These are phyloP conservation scores for Chytriomyces confervae DNA, from an alignment of 192 early-diverging fungal species.

Conservation along the genomic window DNA sequence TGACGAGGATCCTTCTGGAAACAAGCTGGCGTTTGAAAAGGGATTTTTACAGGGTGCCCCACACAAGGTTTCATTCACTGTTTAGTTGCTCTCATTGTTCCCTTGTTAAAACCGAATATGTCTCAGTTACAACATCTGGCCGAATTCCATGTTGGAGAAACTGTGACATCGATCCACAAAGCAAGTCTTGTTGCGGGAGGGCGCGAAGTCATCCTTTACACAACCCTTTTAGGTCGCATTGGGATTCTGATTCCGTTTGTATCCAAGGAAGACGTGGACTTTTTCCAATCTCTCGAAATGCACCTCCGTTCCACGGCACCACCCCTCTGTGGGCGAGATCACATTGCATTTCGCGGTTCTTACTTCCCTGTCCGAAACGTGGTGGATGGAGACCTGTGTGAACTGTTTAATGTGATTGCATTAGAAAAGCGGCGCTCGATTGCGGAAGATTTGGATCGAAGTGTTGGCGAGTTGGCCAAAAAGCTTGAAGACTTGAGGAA, in stretches of 20 bases:
- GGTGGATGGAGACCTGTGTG: constrained; percentile 93
- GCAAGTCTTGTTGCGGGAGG: constrained; percentile 82
- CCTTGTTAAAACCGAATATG: neutral
- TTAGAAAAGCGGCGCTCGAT: constrained; percentile 76
- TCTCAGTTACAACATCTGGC: constrained; percentile 66
- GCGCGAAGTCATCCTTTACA: constrained; percentile 87
- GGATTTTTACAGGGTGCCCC: constrained; percentile 83
- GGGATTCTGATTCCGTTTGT: constrained; percentile 86
- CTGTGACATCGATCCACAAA: constrained; percentile 79
- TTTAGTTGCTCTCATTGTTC: neutral
- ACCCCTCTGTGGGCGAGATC: constrained; percentile 85
- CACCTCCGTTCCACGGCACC: constrained; percentile 78
- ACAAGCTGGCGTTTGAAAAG: constrained; percentile 80
- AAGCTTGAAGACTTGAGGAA: constrained; percentile 89
- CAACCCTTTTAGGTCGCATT: constrained; percentile 83
- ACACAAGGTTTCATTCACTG: constrained; percentile 70
- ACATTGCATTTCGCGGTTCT: constrained; percentile 80
- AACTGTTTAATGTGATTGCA: constrained; percentile 78
- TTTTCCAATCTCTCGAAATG: constrained; percentile 91
- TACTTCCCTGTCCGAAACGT: constrained; percentile 75
- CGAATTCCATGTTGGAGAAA: constrained; percentile 88
- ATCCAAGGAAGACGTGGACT: constrained; percentile 88
- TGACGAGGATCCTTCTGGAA: constrained; percentile 88
- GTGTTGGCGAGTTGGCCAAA: constrained; percentile 82
- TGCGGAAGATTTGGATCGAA: constrained; percentile 87